These are phyloP conservation scores for Postia placenta DNA, from an alignment of 768 basidiomycete genomes.

Conservation along the genomic window DNA sequence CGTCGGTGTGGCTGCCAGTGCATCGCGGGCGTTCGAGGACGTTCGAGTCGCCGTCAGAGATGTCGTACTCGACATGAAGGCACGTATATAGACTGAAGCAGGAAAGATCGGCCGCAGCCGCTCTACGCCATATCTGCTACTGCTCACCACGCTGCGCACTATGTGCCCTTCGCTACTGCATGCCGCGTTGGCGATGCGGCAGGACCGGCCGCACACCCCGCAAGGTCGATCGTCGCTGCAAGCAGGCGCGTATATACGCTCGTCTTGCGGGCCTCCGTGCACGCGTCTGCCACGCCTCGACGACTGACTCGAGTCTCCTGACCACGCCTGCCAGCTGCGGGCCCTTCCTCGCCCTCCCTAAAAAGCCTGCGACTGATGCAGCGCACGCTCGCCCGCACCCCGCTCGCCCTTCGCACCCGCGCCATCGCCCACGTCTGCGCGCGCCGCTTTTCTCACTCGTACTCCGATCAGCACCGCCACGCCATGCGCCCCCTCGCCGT, in stretches of 20 bases:
- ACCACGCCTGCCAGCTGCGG: constrained; percentile 3
- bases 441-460: not conserved
- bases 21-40: too few relatives aligned
- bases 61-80: too few relatives aligned
- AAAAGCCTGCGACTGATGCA: not conserved
- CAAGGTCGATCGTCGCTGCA: not conserved
- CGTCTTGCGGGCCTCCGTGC: not conserved
- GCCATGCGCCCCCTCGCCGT: constrained; percentile 44
- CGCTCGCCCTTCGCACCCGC: not conserved
- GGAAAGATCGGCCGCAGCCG: not conserved
- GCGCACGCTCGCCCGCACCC: constrained; percentile 1
- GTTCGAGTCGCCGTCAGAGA: too few relatives aligned
- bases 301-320: constrained; percentile 8
- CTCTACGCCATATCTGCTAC: not conserved
- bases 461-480: constrained; percentile 3
- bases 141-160: not conserved
- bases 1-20: too few relatives aligned
- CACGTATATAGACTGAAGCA: too few relatives aligned
- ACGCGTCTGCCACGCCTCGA: constrained; percentile 6
- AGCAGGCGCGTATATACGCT: not conserved
- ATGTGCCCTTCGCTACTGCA: too few relatives aligned
- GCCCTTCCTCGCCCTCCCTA: too few relatives aligned
- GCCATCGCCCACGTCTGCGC: not conserved
- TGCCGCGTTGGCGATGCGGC: not conserved
- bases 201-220: not conserved